Conservation (phyloP, 257 asterid genomes). For the Lavandula angustifolia region DNA sequence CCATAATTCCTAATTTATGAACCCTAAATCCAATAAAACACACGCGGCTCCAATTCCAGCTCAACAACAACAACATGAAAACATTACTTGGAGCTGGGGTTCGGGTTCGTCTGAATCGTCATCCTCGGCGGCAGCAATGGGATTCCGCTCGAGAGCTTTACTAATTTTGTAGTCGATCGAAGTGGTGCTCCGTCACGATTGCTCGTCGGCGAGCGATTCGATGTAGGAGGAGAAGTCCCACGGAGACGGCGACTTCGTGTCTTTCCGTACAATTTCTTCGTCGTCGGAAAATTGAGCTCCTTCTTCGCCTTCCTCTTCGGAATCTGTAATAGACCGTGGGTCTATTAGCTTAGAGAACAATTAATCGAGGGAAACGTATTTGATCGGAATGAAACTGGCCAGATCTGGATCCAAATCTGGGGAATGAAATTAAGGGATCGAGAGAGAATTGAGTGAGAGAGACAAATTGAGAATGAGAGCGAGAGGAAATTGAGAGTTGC, state of each 20-base stretch:
- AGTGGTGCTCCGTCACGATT: conserved; percentile 72
- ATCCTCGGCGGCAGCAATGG: conserved; percentile 38
- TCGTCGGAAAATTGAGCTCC: conserved; percentile 28
- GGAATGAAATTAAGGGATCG: too few species aligned
- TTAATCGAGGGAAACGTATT: too few species aligned
- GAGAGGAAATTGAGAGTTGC: too few species aligned
- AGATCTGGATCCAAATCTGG: too few species aligned
- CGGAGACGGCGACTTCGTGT: conserved; percentile 71
- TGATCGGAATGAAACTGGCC: too few species aligned
- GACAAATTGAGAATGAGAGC: too few species aligned
- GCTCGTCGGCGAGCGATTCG: conserved; percentile 81
- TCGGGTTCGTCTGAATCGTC: conserved; percentile 47
- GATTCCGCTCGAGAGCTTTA: conserved; percentile 50
- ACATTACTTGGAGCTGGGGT: conserved; percentile 59
- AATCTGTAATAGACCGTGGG: too few species aligned
- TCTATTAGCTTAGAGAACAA: too few species aligned
- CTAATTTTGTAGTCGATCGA: conserved; percentile 76
- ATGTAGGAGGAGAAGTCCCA: conserved; percentile 95
- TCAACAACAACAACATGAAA: conserved; percentile 7
- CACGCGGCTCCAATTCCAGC: background rate
- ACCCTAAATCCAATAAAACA: too few species aligned
- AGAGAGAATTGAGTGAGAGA: too few species aligned
- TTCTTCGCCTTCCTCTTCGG: conserved; percentile 37
- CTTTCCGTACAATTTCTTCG: conserved; percentile 28
- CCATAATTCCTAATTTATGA: too few species aligned